Evolutionary conservation across 495 filamentous ascomycete species (phyloP).

Genomic region (Penicillium daleae): DNA sequence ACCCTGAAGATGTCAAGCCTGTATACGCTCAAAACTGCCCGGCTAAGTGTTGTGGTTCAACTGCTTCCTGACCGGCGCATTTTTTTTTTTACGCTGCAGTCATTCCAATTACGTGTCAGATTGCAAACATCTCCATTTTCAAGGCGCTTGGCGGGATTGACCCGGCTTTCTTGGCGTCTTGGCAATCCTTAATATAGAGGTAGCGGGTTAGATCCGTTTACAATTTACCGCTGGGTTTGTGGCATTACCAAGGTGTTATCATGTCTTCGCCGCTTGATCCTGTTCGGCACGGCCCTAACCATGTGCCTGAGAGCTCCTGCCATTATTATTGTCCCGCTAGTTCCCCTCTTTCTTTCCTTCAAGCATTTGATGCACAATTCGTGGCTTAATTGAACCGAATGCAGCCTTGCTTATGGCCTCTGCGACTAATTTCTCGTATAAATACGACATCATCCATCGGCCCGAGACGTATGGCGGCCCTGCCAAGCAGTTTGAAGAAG

Average conservation of each 20-base stretch:
- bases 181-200: conserved; percentile 3
- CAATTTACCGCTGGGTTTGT: neutral
- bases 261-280: neutral
- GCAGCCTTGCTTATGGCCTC: neutral
- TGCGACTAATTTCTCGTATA: neutral
- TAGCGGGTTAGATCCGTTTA: neutral
- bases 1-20: neutral
- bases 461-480: neutral
- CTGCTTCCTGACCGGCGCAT: too few relatives aligned
- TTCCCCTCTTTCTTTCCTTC: neutral
- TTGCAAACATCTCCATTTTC: neutral
- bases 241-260: neutral
- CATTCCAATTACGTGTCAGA: neutral
- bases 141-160: neutral
- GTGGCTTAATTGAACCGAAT: neutral
- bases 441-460: neutral
- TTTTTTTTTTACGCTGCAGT: neutral
- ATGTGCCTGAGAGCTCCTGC: neutral
- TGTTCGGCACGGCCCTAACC: neutral
- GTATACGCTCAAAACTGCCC: neutral
- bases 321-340: neutral
- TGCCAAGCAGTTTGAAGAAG: neutral
- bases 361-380: neutral
- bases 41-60: neutral
- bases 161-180: neutral